Base-by-base conservation (phyloP, 1,139 yeast genomes). In the Insectozyma bohioensis region DNA sequence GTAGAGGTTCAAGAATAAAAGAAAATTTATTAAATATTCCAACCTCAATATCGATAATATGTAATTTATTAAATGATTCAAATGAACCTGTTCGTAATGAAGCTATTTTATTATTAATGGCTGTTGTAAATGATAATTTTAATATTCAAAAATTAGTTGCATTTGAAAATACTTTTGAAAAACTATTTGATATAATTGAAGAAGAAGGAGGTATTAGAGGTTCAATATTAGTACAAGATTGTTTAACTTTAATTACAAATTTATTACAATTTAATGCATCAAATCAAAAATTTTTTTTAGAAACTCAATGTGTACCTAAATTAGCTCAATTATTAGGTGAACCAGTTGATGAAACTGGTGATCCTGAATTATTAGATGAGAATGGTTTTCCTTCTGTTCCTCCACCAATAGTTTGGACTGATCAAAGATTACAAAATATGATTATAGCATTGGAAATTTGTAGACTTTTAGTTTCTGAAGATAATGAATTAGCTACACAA, bases 81-180 rank as follows among this genome's bases (percentile, higher is more conserved):
- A 80, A 85, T 46, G 98, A 92, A 42, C 95, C 94, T n/a, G 78
- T 94, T 11, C 69, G 97, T 48, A 90, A 90, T 52, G 95, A 92
- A 56, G 80, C 95, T 2, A 81, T 90, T 30, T 59, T 92, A 30
- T 66, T 94, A n/a, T 65, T 94, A 34, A 80, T 85, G 80, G 82
- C 90, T 5, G 68, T 92, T 3, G 95, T 80, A 6, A 81, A 83
- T 45, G 85, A 85, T 40, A 87, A 88, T 49, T 78, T 81, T 42
- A 94, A 87, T 52, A 81, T 92, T 25, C 98, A 94, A 54, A 90
- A 90, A 52, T 65, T 92, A 14, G 95, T 92, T 11, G 98, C 95
- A 0, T 94, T 94, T 52, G 97, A 92, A 55, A 90, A 87, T 44
- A 84, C 95, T 0, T 90, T 92, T 52, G 97, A 87, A 44, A 77